Conservation (phyloP, 768 basidiomycete genomes). For the Termitomyces sp. region DNA sequence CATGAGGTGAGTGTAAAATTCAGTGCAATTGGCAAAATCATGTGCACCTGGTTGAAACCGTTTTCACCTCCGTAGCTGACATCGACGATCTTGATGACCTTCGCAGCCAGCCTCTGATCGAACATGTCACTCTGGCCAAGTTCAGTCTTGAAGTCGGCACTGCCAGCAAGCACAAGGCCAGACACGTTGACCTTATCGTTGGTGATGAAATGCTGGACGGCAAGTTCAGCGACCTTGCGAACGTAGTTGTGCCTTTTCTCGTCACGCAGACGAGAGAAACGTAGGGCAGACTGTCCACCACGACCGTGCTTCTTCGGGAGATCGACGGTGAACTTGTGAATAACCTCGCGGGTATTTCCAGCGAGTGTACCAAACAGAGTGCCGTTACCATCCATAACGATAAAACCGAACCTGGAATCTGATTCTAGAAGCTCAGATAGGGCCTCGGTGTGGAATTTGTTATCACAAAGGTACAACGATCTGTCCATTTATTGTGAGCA, state of each 20-base stretch:
- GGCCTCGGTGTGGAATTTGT: constrained; percentile 99
- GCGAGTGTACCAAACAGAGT: constrained; percentile 93
- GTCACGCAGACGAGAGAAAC: constrained; percentile 98
- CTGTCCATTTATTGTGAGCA: constrained; percentile 30
- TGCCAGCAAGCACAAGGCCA: constrained; percentile 92
- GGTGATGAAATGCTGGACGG: constrained; percentile 97
- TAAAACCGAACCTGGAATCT: constrained; percentile 97
- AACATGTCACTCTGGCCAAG: constrained; percentile 96
- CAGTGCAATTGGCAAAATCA: neutral
- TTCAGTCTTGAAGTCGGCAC: constrained; percentile 98
- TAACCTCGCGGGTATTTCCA: constrained; percentile 94
- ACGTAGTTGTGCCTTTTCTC: constrained; percentile 99
- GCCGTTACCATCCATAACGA: constrained; percentile 99
- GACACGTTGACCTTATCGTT: constrained; percentile 98
- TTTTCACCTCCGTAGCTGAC: constrained; percentile 99
- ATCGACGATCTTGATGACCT: constrained; percentile 97
- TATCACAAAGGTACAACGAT: constrained; percentile 97
- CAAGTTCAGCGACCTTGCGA: constrained; percentile 94
- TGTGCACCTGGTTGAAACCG: constrained; percentile 89
- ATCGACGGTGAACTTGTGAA: constrained; percentile 99
- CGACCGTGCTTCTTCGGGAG: constrained; percentile 99
- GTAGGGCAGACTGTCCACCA: constrained; percentile 98
- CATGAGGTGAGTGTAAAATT: neutral
- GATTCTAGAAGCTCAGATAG: constrained; percentile 95
- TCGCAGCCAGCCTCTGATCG: constrained; percentile 79